Base-by-base conservation (phyloP, 73 alveolate genomes). In the Blepharisma japonicum region DNA sequence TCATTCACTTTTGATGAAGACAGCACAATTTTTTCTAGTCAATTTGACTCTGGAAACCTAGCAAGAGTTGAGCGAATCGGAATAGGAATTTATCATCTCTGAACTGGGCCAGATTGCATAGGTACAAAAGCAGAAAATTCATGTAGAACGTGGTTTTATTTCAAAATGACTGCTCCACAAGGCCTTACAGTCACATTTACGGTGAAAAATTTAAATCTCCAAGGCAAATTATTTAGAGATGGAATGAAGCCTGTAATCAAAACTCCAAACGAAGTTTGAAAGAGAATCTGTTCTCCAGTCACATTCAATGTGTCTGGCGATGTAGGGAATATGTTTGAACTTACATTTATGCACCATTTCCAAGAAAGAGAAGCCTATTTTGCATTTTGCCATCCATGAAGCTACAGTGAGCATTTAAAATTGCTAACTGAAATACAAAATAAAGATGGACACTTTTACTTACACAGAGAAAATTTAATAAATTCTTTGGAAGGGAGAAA, bases 101-200 rank as follows among this genome's bases (percentile, higher is more conserved):
- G 80, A 45, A 70, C 46, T 14, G 80, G 68, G 11, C 80, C 80
- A 14, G 80, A 70, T 45, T 70, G 80, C 5, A 38, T 23, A 23
- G 80, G 66, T 0, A 70, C 80, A 2, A n/a, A 39, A 45, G 80
- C 80, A 2, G 80, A 70, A 45, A 70, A 39, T 20, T 70, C 80
- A 14, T 70, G 66, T 80, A 55, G 90, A 51, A 68, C 93, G 0
- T 82, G 93, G 90, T 86, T 82, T 46, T 81, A 82, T 48, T 86
- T 82, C 55, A 55, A 54, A 61, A 81, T 86, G 6, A 82, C 84
- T 23, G 83, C 70, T 27, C 55, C 49, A 0, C 50, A 50, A 50
- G 83, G 32, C 55, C 25, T 27, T 3, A 68, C 66, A 23, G 77
- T 56, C 18, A 45, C 78, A 51, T 81, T 86, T 66, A 45, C 56